A percentile compares a stretch with the other conserved stretches of the same genome.
phyloP scores from a whole-genome alignment of 345 rosid species.

The Leavenworthia alabamica region DNA sequence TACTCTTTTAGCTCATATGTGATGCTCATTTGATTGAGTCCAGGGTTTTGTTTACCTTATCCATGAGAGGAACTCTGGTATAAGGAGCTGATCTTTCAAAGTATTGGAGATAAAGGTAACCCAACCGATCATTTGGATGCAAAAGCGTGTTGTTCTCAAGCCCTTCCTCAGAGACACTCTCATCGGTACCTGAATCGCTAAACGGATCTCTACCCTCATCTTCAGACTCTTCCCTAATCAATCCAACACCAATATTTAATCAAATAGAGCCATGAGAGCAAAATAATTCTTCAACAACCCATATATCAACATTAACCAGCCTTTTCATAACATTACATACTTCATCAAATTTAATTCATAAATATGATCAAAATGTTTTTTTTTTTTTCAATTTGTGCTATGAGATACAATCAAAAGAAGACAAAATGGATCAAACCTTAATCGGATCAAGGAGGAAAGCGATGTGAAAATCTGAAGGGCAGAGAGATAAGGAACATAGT shows the following conservation, averaged over 20 bases:
- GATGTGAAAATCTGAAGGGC: conserved; percentile 90
- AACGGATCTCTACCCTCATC: conserved; percentile 64
- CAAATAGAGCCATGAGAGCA: background rate
- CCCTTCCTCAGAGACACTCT: conserved; percentile 84
- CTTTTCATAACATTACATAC: background rate
- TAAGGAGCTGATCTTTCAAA: conserved; percentile 90
- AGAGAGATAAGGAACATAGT: conserved; percentile 94
- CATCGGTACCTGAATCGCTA: conserved; percentile 82
- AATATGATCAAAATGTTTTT: background rate
- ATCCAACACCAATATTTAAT: conserved; percentile 1
- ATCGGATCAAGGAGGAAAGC: conserved; percentile 48
- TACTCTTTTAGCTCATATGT: background rate
- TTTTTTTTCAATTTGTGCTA: background rate
- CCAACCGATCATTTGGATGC: conserved; percentile 65
- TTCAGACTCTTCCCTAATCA: conserved; percentile 70
- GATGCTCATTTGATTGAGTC: background rate
- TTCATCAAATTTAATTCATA: background rate
- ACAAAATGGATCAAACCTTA: conserved; percentile 41
- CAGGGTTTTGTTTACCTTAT: conserved; percentile 50
- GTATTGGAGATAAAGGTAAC: conserved; percentile 68
- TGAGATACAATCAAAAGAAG: background rate
- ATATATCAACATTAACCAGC: background rate
- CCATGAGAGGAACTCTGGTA: conserved; percentile 94
- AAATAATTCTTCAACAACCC: background rate
- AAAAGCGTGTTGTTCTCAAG: conserved; percentile 56